phyloP scores from a whole-genome alignment of 257 asterid species.

The Petunia secreta region DNA sequence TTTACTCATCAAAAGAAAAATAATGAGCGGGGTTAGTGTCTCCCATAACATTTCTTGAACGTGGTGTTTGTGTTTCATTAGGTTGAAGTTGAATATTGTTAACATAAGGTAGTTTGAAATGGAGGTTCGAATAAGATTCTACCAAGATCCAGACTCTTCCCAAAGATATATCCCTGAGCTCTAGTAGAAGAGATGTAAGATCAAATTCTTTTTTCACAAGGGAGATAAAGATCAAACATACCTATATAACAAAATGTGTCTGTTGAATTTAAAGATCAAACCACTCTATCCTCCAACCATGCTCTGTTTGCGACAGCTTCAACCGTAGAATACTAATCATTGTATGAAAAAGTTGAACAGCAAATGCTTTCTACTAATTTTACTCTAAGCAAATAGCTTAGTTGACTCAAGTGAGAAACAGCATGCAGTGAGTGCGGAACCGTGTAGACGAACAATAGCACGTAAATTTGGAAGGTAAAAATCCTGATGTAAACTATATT shows the following conservation, averaged over 20 bases:
- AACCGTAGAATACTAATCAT: not conserved
- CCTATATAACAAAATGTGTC: not conserved
- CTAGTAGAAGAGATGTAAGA: conserved; percentile 11
- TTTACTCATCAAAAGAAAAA: not conserved
- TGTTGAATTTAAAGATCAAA: not conserved
- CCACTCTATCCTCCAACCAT: not conserved
- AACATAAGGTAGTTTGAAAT: not conserved
- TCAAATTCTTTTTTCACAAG: not conserved
- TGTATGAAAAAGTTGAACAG: not conserved
- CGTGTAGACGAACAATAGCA: not conserved
- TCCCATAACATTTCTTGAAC: not conserved
- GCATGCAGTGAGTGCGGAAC: not conserved
- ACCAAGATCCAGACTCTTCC: not conserved
- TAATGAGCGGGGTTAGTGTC: not conserved
- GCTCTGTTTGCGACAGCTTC: not conserved
- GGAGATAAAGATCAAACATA: not conserved
- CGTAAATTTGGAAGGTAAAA: not conserved
- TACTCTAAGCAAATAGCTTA: not conserved
- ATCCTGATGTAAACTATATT: conserved; percentile 19
- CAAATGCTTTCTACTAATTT: not conserved
- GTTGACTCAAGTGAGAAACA: not conserved
- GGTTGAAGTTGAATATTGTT: not conserved
- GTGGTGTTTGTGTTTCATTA: not conserved
- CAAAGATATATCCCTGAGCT: not conserved
- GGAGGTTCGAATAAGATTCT: not conserved